Evolutionary conservation across 164 flowering plant genomes (phyloP), one percentile per base, ranked within the genome.

Genomic region (Piper longum): DNA sequence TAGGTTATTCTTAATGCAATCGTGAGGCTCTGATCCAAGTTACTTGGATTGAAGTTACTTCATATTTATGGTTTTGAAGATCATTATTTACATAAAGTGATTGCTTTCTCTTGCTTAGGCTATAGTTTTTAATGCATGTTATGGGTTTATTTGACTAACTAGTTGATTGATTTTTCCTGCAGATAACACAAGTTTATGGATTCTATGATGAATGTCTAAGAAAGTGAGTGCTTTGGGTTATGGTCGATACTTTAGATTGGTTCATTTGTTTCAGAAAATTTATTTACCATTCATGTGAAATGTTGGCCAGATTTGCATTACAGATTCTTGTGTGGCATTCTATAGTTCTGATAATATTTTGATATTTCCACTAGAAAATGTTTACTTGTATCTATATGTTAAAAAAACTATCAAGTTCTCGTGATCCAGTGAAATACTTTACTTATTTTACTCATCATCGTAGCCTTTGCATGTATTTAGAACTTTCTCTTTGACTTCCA

Each of bases 101-200:
- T 48, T 48, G 52, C 52, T 48, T 48, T 48, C 52, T 48, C 52
- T 6, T 48, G 52, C 52, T 48, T 48, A 1, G 3, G 12, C 0
- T 60, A 16, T 45, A 62, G 48, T 19, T 36, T 48, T 26, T 54
- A 39, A 42, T 43, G 43, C 52, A 48, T 48, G 3, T 43, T 42
- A 16, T 61, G n/a, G 3, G 52, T 8, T 16, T 17, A 60, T 19
- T 54, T 43, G 52, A 13, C 17, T 51, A 40, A 4, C 59, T 19
- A 57, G 12, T 18, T 57, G 18, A 18, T n/a, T 16, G 5, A 4
- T n/a, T 39, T 59, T n/a, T 66, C 51, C 69, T 83, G 85, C 96
- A 92, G 98, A 92, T 92, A 65, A 92, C 98, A 65, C 98, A 92
- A 76, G 98, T 92, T 62, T 92, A 92, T 80, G 98, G 98, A 14